Percentiles rank a stretch among this genome's conserved stretches.
These are phyloP conservation scores for Blastocystis sp. DNA, from an alignment of 352 stramenopile species.

Conservation along the genomic window DNA sequence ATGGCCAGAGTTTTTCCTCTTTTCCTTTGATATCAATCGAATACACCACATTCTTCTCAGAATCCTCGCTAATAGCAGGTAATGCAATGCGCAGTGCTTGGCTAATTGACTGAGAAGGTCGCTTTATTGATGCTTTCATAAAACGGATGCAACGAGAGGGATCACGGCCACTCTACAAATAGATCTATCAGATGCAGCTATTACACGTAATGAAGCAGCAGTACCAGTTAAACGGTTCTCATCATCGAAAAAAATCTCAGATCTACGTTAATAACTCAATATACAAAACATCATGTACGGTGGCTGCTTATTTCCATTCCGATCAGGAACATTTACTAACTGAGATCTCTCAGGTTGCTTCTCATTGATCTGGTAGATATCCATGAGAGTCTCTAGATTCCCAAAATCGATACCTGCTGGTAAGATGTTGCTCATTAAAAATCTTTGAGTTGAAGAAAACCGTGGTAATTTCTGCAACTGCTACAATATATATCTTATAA, in stretches of 20 bases:
- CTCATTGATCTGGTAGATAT: constrained; percentile 34
- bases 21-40: background rate
- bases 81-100: background rate
- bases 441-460: too few species aligned
- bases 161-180: background rate
- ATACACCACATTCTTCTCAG: background rate
- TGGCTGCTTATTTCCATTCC: background rate
- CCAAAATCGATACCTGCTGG: constrained; percentile 40
- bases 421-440: constrained; percentile 9
- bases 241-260: constrained; percentile 31
- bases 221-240: constrained; percentile 36
- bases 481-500: too few species aligned
- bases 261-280: background rate
- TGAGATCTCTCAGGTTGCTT: background rate
- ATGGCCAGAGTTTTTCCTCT: background rate
- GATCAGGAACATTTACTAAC: constrained; percentile 12
- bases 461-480: too few species aligned
- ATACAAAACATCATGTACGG: background rate
- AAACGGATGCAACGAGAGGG: background rate
- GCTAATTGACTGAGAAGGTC: background rate
- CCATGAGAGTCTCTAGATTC: background rate
- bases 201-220: background rate
- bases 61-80: background rate
- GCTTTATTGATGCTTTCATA: constrained; percentile 55
- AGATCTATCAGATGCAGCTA: background rate